Conservation (phyloP, 139 green algal species). For the Chlamydomonas sp. region DNA sequence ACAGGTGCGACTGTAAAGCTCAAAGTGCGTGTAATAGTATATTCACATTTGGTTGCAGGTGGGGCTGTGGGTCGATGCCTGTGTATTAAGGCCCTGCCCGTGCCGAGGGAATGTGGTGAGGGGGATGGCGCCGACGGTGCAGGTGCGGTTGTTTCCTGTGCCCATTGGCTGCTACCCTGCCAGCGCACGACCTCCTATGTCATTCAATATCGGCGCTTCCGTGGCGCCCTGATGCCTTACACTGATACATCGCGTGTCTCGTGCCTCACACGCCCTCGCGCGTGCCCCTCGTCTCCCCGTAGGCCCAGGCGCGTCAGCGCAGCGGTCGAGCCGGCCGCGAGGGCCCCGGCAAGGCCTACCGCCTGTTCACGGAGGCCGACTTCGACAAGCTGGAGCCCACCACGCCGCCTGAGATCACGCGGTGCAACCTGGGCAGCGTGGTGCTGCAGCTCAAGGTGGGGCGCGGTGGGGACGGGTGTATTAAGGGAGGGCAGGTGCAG, state of each 20-base stretch:
- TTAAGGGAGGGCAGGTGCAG: not conserved
- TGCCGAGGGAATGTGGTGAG: too few relatives aligned
- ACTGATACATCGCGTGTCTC: too few relatives aligned
- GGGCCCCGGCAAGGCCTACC: conserved; percentile 87
- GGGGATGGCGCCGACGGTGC: too few relatives aligned
- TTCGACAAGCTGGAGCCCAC: conserved; percentile 69
- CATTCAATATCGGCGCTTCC: too few relatives aligned
- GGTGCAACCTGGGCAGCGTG: conserved; percentile 78
- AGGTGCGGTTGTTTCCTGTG: too few relatives aligned
- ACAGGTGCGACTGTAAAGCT: not conserved
- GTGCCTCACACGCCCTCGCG: too few relatives aligned
- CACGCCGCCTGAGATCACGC: conserved; percentile 89
- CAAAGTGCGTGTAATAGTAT: not conserved
- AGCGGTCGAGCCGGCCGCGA: conserved; percentile 88
- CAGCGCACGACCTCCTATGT: too few relatives aligned
- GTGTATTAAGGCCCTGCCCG: conserved; percentile 43
- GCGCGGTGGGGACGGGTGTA: not conserved
- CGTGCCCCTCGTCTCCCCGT: not conserved
- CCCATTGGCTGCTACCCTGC: too few relatives aligned
- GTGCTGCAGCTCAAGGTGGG: conserved; percentile 75
- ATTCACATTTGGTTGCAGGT: not conserved
- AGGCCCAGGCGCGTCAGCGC: conserved; percentile 89
- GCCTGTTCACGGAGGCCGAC: conserved; percentile 91
- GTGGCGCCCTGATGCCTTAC: too few relatives aligned
- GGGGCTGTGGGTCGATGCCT: conserved; percentile 36